These are phyloP conservation scores for Mycena filopes DNA, from an alignment of 768 basidiomycete species.

Conservation along the genomic window DNA sequence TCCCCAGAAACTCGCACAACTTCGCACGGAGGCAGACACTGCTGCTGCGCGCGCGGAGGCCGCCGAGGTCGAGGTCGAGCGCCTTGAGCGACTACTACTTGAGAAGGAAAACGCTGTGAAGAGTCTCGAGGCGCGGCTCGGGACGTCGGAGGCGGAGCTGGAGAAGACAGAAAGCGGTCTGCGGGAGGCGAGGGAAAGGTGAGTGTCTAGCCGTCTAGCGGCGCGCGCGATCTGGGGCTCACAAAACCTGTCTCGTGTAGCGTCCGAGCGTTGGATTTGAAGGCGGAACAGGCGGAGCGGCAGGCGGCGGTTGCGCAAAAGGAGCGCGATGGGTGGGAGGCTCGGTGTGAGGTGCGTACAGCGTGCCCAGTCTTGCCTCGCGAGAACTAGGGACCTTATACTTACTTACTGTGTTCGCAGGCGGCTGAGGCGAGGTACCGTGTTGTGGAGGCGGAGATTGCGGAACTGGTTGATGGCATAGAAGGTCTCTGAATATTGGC, in stretches of 20 bases:
- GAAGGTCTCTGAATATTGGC: constrained; percentile 13
- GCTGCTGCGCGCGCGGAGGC: constrained; percentile 71
- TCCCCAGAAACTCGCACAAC: too few species aligned
- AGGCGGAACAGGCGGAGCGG: constrained; percentile 23
- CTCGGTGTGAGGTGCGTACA: constrained; percentile 25
- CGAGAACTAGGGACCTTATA: too few species aligned
- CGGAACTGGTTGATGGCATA: not conserved
- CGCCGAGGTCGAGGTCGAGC: constrained; percentile 72
- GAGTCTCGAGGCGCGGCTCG: constrained; percentile 60
- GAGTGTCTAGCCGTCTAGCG: too few species aligned
- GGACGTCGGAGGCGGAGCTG: too few species aligned
- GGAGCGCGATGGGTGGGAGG: constrained; percentile 26
- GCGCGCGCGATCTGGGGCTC: too few species aligned
- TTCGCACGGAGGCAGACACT: constrained; percentile 69
- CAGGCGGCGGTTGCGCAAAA: constrained; percentile 5
- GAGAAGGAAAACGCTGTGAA: constrained; percentile 72
- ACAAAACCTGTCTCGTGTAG: not conserved
- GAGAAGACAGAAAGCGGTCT: constrained; percentile 55
- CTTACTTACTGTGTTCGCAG: too few species aligned
- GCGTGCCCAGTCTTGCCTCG: too few species aligned
- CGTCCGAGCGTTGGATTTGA: constrained; percentile 12
- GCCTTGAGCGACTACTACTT: constrained; percentile 62
- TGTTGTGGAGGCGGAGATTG: constrained; percentile 6
- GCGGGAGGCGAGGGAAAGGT: constrained; percentile 84
- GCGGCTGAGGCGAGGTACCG: constrained; percentile 10